Evolutionary conservation across 2,329 filamentous ascomycete species (phyloP), one percentile per base, ranked within the genome.

Genomic region (Alternaria sp.): DNA sequence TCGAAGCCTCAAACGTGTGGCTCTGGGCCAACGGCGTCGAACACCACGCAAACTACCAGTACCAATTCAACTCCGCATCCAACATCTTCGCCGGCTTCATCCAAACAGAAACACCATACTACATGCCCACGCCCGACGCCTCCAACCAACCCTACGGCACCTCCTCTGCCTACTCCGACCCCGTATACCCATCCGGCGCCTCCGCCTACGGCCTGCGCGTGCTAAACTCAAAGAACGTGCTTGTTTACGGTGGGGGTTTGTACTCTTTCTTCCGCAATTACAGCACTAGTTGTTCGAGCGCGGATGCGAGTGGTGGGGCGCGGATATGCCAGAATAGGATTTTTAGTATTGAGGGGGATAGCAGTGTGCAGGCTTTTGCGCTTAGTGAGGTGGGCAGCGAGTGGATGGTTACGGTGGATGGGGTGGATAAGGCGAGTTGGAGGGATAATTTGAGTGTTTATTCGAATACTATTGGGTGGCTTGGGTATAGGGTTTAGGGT

Each of bases 71-170:
- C 77, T 89, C 90, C 66, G 92, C 93, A 3, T 85, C 88, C 71
- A 91, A 95, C 76, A 86, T 97, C 68, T 97, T 91, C 82, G 90
- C 96, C 83, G 90, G 88, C 12, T 83, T 92, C 62, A 93, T 97
- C 73, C 95, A 97, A 83, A 92, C 92, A 6, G 95, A 98, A 82
- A 97, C 94, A 3, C 91, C 94, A 12, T 88, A 89, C 84, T 93
- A 90, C 86, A 92, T 96, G 83, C 88, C 91, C 76, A 93, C 93
- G 81, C 93, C 93, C 4, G 87, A 91, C 69, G 88, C 92, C 2
- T 85, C 87, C 8, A 83, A 85, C 13, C 74, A 77, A 36, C 91
- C 90, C 26, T 93, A 91, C 79, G 83, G 81, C 0, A 81, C 84
- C 66, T 70, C 70, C 13, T 67, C 85, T 30, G 80, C 81, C 11